Percentiles rank a stretch among this genome's conserved stretches.
These are phyloP conservation scores for Silene noctiflora DNA, from an alignment of 179 eudicot genomes.

Conservation along the genomic window DNA sequence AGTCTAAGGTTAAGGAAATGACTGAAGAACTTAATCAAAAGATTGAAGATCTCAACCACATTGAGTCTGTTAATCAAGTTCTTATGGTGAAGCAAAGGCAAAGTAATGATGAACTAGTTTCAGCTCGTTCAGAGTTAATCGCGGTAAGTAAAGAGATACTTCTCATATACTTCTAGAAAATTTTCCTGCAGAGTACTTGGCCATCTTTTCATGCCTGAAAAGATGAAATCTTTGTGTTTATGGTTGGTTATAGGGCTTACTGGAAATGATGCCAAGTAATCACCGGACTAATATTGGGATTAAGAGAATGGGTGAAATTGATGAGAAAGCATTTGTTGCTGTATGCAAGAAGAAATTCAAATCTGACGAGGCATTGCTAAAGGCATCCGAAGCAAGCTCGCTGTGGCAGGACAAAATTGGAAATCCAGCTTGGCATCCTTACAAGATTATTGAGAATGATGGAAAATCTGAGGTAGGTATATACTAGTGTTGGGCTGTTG, in stretches of 20 bases:
- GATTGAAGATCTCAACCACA: constrained; percentile 37
- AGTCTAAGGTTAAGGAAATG: constrained; percentile 44
- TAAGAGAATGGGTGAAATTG: constrained; percentile 86
- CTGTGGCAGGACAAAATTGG: constrained; percentile 72
- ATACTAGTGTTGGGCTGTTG: background rate
- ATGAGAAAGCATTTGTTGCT: constrained; percentile 51
- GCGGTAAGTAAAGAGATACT: constrained; percentile 38
- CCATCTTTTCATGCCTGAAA: background rate
- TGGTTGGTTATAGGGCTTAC: constrained; percentile 46
- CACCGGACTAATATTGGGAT: constrained; percentile 49
- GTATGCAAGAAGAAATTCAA: constrained; percentile 47
- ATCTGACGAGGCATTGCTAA: constrained; percentile 39
- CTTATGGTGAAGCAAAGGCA: constrained; percentile 57
- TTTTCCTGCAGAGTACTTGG: background rate
- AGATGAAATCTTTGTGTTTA: background rate
- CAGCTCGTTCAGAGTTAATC: constrained; percentile 62
- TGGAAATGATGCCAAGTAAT: constrained; percentile 31
- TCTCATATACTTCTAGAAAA: background rate
- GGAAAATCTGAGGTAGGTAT: constrained; percentile 46
- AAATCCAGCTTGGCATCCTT: constrained; percentile 74
- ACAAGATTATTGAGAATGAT: constrained; percentile 34
- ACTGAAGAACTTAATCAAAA: constrained; percentile 42
- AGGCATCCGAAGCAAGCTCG: constrained; percentile 62
- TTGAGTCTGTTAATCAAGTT: constrained; percentile 49
- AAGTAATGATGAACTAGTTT: constrained; percentile 80